Evolutionary conservation across 164 flowering plant genomes (phyloP), one percentile per base, ranked within the genome.

Genomic region (Aristolochia fimbriata): DNA sequence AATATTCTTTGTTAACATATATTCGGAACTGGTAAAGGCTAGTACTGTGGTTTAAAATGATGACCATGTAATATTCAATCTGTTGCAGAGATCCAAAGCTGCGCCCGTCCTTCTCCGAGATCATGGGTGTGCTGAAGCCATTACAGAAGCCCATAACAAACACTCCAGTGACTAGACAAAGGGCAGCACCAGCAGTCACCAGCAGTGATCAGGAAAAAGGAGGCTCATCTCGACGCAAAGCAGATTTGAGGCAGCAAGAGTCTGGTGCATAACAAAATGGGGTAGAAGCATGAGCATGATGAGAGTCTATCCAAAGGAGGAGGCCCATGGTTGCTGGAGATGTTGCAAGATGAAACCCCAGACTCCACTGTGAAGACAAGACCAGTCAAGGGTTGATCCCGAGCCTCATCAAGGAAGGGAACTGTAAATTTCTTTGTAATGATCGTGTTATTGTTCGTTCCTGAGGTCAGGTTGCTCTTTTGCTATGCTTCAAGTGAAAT

Each of bases 61-160:
- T 57, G 48, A 17, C 6, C 37, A 27, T 27, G 23, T 27, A 10
- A 41, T n/a, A 13, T 24, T 22, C 57, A 15, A 25, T 55, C 41
- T 25, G 45, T 64, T 81, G 73, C 57, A 91, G 98, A 51, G 91
- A 91, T 71, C 89, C 98, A 33, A 86, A 72, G 73, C 62, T 80
- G 74, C 78, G 98, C 58, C 98, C 98, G 14, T 68, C 95, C 49
- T 92, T 92, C 80, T 72, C 93, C 17, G 96, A 87, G 68, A 92
- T 92, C 61, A 84, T 92, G 91, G 81, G 87, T 66, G 79, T 88
- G 15, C 58, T 92, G 67, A 92, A 80, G 74, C 98, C 93, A 46
- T 72, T 88, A 49, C 96, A 88, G 68, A 89, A 84, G 79, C 88
- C 93, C 13, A 64, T 82, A 27, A 73, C 79, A 22, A 74, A 70